phyloP scores from a whole-genome alignment of 169 alveolate species.

The Cryptosporidium viatorum region DNA sequence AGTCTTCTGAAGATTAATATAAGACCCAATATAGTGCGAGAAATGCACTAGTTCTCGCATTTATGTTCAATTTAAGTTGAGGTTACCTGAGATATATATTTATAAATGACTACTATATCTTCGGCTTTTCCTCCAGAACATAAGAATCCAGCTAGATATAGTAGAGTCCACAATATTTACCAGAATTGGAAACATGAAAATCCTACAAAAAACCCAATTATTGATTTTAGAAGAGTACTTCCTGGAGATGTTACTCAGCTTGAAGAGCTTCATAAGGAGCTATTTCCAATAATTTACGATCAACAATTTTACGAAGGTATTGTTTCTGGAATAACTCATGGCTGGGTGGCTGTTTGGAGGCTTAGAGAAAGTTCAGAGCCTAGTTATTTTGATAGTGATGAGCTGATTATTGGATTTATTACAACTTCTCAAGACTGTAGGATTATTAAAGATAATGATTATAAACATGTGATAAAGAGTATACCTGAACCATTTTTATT shows the following conservation, averaged over 20 bases:
- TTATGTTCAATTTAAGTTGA: neutral
- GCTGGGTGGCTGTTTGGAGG: constrained; percentile 73
- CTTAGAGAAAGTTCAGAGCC: neutral
- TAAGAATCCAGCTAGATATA: constrained; percentile 3
- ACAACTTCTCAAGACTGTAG: constrained; percentile 62
- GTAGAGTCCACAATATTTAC: constrained; percentile 40
- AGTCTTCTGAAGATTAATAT: neutral
- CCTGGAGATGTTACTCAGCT: constrained; percentile 32
- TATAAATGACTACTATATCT: constrained; percentile 20
- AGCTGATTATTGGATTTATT: constrained; percentile 46
- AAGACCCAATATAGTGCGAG: neutral
- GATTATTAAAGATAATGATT: constrained; percentile 64
- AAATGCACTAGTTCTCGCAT: neutral
- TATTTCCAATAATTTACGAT: constrained; percentile 65
- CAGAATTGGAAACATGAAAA: constrained; percentile 25
- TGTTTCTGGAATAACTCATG: constrained; percentile 57
- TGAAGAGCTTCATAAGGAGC: constrained; percentile 53
- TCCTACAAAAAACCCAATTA: constrained; percentile 24
- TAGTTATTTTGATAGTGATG: neutral
- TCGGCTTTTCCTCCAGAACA: constrained; percentile 72
- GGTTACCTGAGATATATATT: neutral
- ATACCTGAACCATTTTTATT: constrained; percentile 24
- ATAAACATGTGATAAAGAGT: constrained; percentile 45
- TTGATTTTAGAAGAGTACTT: constrained; percentile 33
- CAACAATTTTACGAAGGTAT: constrained; percentile 53